Evolutionary conservation across 306 rosid species (phyloP).

Genomic region (Fragaria iinumae): DNA sequence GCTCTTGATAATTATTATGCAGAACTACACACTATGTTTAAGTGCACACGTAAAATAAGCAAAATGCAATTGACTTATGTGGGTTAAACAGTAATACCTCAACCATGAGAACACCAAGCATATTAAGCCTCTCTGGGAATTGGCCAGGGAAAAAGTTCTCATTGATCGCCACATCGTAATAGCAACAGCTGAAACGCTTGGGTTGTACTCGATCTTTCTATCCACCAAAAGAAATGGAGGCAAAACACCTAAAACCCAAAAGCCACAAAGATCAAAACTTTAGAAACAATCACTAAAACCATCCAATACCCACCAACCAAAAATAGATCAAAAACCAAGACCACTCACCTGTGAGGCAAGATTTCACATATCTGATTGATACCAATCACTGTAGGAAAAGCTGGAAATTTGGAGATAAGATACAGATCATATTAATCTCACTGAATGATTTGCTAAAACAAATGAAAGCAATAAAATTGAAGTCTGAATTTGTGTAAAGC

Average conservation of each 20-base stretch:
- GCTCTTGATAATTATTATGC: not conserved
- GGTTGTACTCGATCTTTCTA: slow-evolving; percentile 61
- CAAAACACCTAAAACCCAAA: not conserved
- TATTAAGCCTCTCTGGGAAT: slow-evolving; percentile 89
- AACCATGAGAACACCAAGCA: slow-evolving; percentile 96
- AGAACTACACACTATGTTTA: not conserved
- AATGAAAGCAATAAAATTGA: not conserved
- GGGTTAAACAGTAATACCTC: slow-evolving; percentile 50
- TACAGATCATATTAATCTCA: not conserved
- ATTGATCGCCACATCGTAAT: slow-evolving; percentile 64
- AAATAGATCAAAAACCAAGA: slow-evolving; percentile 22
- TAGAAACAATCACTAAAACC: not conserved
- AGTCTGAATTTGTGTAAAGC: not conserved
- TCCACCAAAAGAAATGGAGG: slow-evolving; percentile 90
- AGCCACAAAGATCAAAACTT: not conserved
- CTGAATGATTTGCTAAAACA: not conserved
- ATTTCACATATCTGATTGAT: slow-evolving; percentile 82
- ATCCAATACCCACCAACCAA: not conserved
- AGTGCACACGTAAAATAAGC: not conserved
- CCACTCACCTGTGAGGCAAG: slow-evolving; percentile 12
- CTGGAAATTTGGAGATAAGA: slow-evolving; percentile 51
- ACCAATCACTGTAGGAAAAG: slow-evolving; percentile 75
- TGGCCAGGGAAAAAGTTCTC: slow-evolving; percentile 94
- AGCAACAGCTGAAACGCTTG: slow-evolving; percentile 45
- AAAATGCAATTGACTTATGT: not conserved